These are phyloP conservation scores for Tetratostichococcus sp. DNA, from an alignment of 139 green algal species.

Conservation along the genomic window DNA sequence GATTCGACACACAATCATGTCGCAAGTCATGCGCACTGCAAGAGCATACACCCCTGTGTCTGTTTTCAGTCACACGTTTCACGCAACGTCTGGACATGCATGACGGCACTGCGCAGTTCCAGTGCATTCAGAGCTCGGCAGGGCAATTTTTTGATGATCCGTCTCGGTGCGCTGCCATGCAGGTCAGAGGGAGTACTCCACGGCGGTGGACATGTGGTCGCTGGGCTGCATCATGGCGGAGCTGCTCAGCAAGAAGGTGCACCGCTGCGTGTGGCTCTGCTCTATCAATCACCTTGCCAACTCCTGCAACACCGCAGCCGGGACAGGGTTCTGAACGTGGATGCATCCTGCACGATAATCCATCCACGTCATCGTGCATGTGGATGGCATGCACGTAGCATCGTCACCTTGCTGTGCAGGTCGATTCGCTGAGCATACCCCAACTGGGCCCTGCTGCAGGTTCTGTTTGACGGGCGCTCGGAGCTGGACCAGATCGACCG, in stretches of 20 bases:
- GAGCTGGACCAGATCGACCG: slow-evolving; percentile 78
- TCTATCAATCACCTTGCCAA: too few relatives aligned
- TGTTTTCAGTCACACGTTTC: too few relatives aligned
- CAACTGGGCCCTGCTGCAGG: background rate
- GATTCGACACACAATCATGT: background rate
- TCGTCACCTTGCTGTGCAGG: too few relatives aligned
- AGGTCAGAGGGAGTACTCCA: slow-evolving; percentile 67
- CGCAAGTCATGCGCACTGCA: too few relatives aligned
- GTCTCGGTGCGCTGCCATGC: background rate
- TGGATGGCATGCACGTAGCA: too few relatives aligned
- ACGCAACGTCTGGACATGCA: too few relatives aligned
- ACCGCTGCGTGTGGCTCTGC: too few relatives aligned
- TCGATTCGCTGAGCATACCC: background rate
- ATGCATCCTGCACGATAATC: too few relatives aligned
- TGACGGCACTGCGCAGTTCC: background rate
- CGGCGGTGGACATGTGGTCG: slow-evolving; percentile 86
- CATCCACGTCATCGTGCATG: too few relatives aligned
- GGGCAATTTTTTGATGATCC: background rate
- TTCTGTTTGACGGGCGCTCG: slow-evolving; percentile 62
- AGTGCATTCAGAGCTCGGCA: background rate
- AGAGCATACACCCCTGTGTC: too few relatives aligned
- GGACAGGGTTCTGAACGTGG: too few relatives aligned
- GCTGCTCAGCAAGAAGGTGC: slow-evolving; percentile 55
- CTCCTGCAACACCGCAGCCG: too few relatives aligned
- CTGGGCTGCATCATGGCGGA: slow-evolving; percentile 92